phyloP scores from a whole-genome alignment of 2,329 filamentous ascomycete species.

The Capronia americana region DNA sequence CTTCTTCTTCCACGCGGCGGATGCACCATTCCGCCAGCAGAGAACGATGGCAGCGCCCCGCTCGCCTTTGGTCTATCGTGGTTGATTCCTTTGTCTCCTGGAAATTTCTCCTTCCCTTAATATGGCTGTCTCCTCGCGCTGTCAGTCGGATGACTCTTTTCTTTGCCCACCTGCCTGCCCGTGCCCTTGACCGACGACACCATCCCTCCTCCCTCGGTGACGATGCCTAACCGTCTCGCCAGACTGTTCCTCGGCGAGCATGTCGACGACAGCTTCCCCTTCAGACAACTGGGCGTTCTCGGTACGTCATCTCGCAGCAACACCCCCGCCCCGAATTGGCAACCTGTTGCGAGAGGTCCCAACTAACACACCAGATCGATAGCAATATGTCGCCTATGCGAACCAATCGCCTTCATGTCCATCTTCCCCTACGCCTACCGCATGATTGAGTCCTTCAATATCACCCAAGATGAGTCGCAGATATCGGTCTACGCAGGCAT shows the following conservation, averaged over 20 bases:
- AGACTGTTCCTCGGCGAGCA: constrained; percentile 32
- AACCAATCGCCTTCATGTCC: constrained; percentile 99
- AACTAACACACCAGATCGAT: constrained; percentile 29
- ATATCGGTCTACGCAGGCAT: constrained; percentile 94
- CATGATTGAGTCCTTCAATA: constrained; percentile 92
- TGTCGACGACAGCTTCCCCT: constrained; percentile 59
- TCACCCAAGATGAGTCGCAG: constrained; percentile 76
- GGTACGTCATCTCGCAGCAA: constrained; percentile 47
- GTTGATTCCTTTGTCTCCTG: constrained; percentile 33
- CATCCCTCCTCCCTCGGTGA: constrained; percentile 19
- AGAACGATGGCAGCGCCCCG: constrained; percentile 27
- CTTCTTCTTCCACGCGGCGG: constrained; percentile 37
- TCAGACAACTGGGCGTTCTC: constrained; percentile 60
- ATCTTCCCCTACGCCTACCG: constrained; percentile 99
- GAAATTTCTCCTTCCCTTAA: constrained; percentile 33
- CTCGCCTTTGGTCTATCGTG: constrained; percentile 26
- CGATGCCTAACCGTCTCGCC: constrained; percentile 30
- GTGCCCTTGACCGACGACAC: constrained; percentile 21
- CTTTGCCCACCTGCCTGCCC: constrained; percentile 33
- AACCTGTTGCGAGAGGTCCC: constrained; percentile 31
- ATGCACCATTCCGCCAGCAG: constrained; percentile 34
- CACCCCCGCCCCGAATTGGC: constrained; percentile 18
- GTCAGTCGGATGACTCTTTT: constrained; percentile 24
- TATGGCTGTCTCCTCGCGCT: constrained; percentile 27
- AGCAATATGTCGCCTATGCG: constrained; percentile 95